phyloP scores from a whole-genome alignment of 2,329 filamentous ascomycete genomes.

The Metarhizium album region DNA sequence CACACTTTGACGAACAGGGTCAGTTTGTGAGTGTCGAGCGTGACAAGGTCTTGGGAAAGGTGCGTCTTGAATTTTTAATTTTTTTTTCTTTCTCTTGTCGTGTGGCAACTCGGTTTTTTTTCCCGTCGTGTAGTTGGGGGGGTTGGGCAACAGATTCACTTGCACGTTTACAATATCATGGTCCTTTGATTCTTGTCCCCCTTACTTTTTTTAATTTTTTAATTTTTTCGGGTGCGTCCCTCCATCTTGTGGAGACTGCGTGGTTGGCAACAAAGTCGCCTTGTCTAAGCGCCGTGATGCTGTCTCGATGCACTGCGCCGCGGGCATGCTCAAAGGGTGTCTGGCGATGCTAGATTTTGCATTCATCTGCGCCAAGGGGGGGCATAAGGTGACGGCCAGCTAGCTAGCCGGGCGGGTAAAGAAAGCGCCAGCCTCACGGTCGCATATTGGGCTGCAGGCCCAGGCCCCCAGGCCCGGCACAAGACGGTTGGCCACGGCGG shows the following conservation, averaged over 20 bases:
- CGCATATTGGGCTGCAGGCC: conserved; percentile 5
- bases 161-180: background rate
- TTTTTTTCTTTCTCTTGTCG: background rate
- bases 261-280: background rate
- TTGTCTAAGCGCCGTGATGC: background rate
- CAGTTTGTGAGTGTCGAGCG: conserved; percentile 79
- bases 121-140: background rate
- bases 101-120: background rate
- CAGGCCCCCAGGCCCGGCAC: background rate
- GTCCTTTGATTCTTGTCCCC: background rate
- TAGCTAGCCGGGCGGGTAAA: background rate
- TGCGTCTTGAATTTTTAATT: conserved; percentile 27
- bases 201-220: too few species aligned
- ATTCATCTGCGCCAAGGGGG: background rate
- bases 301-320: background rate
- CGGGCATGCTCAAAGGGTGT: background rate
- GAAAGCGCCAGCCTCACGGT: background rate
- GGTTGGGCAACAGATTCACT: background rate
- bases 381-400: background rate
- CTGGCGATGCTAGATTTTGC: background rate
- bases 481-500: background rate
- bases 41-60: conserved; percentile 79
- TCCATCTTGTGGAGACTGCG: background rate
- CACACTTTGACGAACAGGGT: conserved; percentile 76
- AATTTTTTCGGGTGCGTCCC: too few species aligned